Percentiles rank a stretch among this genome's conserved stretches.
phyloP scores from a whole-genome alignment of 768 basidiomycete genomes.

The Daedaleopsis nitida region DNA sequence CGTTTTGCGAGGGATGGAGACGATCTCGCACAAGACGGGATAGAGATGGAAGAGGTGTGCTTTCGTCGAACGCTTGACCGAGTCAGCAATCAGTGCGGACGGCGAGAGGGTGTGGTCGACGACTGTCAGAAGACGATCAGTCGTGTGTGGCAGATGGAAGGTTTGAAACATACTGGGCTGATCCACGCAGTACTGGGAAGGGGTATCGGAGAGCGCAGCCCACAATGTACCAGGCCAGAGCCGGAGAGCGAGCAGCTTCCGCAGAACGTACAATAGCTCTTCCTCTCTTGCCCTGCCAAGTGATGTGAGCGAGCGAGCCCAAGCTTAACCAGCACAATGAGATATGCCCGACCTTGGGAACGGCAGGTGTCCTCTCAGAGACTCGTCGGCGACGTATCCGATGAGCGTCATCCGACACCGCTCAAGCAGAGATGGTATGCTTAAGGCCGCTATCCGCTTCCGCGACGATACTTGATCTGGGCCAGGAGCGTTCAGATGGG shows the following conservation, averaged over 20 bases:
- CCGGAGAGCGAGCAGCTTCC: conserved; percentile 70
- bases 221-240: conserved; percentile 78
- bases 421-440: conserved; percentile 69
- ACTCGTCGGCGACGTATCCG: conserved; percentile 82
- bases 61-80: conserved; percentile 70
- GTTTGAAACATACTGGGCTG: conserved; percentile 55
- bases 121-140: conserved; percentile 26
- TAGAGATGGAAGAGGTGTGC: conserved; percentile 93
- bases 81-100: conserved; percentile 62
- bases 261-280: conserved; percentile 82
- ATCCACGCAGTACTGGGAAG: conserved; percentile 51
- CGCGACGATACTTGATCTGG: conserved; percentile 64
- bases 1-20: conserved; percentile 65
- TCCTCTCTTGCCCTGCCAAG: conserved; percentile 75
- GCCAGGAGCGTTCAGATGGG: not conserved
- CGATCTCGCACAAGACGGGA: conserved; percentile 74
- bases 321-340: not conserved
- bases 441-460: conserved; percentile 70
- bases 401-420: conserved; percentile 73
- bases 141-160: not conserved
- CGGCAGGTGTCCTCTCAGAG: conserved; percentile 82
- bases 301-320: not conserved
- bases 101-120: conserved; percentile 50
- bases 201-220: conserved; percentile 71
- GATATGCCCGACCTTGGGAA: conserved; percentile 68